Conservation (phyloP, 2,329 filamentous ascomycete genomes). For the Cyanodermella asteris region DNA sequence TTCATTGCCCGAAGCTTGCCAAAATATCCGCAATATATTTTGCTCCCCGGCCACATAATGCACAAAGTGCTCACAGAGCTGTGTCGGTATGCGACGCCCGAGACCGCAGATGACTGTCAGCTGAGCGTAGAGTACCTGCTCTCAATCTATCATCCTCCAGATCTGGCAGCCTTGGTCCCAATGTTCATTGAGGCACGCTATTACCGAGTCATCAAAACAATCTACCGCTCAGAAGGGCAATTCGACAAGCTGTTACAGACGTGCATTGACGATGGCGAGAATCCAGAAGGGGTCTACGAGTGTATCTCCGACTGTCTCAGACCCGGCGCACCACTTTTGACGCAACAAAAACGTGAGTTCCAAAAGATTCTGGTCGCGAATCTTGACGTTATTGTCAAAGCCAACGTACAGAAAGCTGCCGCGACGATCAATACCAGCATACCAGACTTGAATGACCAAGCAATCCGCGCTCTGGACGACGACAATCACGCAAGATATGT, state of each 20-base stretch:
- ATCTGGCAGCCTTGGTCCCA: constrained; percentile 53
- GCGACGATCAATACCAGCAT: constrained; percentile 39
- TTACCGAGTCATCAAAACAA: constrained; percentile 75
- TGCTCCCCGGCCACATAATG: constrained; percentile 69
- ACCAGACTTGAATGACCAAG: constrained; percentile 40
- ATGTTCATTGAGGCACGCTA: constrained; percentile 63
- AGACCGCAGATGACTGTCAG: constrained; percentile 80
- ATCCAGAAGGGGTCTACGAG: constrained; percentile 53
- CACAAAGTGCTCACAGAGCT: constrained; percentile 61
- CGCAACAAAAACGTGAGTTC: constrained; percentile 53
- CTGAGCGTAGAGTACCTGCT: constrained; percentile 91
- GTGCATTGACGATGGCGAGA: constrained; percentile 68
- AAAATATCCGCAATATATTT: constrained; percentile 88
- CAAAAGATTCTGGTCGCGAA: constrained; percentile 43
- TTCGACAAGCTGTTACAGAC: constrained; percentile 57
- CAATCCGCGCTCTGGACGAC: constrained; percentile 40
- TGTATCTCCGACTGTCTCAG: constrained; percentile 58
- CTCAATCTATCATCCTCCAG: constrained; percentile 77
- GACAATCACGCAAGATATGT: constrained; percentile 45
- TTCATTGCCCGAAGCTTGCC: constrained; percentile 89
- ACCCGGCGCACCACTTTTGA: constrained; percentile 36
- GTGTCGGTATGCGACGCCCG: constrained; percentile 60
- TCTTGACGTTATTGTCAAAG: constrained; percentile 41
- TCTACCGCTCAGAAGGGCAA: constrained; percentile 59
- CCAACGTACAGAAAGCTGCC: constrained; percentile 45